A percentile compares a stretch with the other conserved stretches of the same genome.
These are phyloP conservation scores for Didymellaceae sp. DNA, from an alignment of 2,329 filamentous ascomycete genomes.

Conservation along the genomic window DNA sequence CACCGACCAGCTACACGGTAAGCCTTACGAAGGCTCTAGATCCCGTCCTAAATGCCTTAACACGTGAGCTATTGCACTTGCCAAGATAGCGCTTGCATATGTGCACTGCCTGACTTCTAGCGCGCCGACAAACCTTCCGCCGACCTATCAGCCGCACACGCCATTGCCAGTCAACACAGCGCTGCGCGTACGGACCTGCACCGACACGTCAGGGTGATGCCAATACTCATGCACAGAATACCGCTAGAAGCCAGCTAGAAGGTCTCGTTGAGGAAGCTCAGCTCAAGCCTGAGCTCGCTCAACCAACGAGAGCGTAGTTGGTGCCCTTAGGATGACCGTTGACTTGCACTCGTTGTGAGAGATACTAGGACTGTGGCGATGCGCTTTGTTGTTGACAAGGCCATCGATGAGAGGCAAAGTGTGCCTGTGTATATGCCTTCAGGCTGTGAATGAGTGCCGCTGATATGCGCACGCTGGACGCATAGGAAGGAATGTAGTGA, in stretches of 20 bases:
- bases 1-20: conserved; percentile 9
- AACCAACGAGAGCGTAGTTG: background rate
- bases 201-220: conserved; percentile 7
- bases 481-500: background rate
- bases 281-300: conserved; percentile 12
- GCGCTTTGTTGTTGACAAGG: background rate
- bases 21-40: conserved; percentile 17
- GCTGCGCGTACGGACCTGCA: background rate
- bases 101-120: conserved; percentile 9
- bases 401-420: background rate
- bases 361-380: background rate
- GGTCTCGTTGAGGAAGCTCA: conserved; percentile 3
- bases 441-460: background rate
- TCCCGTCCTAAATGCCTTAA: conserved; percentile 10
- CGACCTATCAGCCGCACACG: background rate
- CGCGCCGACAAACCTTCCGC: conserved; percentile 21
- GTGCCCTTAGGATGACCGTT: no score
- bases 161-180: conserved; percentile 6
- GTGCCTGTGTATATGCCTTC: background rate
- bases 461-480: background rate
- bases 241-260: conserved; percentile 16
- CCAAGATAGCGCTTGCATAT: conserved; percentile 6
- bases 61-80: conserved; percentile 15
- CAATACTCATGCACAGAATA: conserved; percentile 10
- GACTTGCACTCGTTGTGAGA: no score